Conservation (phyloP, 305 asterid genomes). For the Vinca major region DNA sequence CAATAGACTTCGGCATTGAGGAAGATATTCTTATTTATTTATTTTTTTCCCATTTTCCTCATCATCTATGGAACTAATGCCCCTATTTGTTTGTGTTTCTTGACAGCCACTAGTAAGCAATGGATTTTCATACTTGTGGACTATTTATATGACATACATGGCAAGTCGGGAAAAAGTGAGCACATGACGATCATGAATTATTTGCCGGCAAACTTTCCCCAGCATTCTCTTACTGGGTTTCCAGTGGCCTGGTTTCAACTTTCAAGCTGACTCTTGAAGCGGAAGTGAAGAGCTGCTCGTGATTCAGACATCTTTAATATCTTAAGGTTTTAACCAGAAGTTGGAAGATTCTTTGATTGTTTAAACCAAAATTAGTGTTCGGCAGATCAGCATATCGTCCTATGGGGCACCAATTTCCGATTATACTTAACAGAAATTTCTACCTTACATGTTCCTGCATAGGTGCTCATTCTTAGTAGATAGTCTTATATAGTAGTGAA, state of each 20-base stretch:
- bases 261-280: background rate
- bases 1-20: background rate
- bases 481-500: background rate
- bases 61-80: background rate
- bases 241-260: background rate
- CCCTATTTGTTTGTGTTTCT: background rate
- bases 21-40: background rate
- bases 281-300: background rate
- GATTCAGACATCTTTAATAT: background rate
- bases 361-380: background rate
- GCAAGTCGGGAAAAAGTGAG: constrained; percentile 55
- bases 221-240: background rate
- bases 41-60: background rate
- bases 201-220: background rate
- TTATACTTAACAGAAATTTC: background rate
- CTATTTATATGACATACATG: constrained; percentile 71
- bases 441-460: background rate
- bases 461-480: background rate
- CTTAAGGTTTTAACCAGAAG: background rate
- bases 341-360: background rate
- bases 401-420: background rate
- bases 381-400: background rate
- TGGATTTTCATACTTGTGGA: constrained; percentile 72
- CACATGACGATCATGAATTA: constrained; percentile 15
- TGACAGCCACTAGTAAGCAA: constrained; percentile 81